Base-by-base conservation (phyloP, 306 rosid genomes). In the Begonia loranthoides region DNA sequence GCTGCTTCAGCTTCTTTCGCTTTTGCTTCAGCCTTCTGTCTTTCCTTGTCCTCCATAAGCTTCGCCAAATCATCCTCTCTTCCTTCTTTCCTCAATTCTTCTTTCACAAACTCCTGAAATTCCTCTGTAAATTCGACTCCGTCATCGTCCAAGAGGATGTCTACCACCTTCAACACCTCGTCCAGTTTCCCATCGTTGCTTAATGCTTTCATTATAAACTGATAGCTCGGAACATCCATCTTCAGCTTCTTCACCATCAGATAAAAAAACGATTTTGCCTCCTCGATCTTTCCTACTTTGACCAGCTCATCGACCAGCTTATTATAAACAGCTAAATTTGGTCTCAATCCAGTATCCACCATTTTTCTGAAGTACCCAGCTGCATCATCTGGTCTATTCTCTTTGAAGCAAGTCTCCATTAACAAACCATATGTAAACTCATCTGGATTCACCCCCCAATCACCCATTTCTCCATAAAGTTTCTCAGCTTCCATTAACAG, bases 1-100 rank as follows among this genome's bases (percentile, higher is more conserved):
- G 95, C 95, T 1, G 85, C 99, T 73, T 86, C 99, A 10, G 51
- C 67, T 67, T 86, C 99, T 80, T 80, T 86, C 1, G 99, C 99
- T 82, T 90, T 90, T 0, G 87, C 88, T 67, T 90, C 99, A 41
- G 99, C 95, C 69, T 78, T 86, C 79, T 57, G 70, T 72, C 94
- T 78, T 61, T 82, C 95, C 70, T 90, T 90, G 76, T 82, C 99
- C 69, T 90, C 99, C 75, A 86, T 83, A 55, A 86, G 66, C 64
- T 86, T 85, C 22, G 58, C 62, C 73, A 90, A 63, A 2, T 90
- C 94, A 13, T 74, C 99, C 59, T 86, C 99, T 56, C 87, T 79
- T 60, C 87, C 93, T 38, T 78, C 95, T 69, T 86, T 90, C 46
- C 86, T 76, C 60, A 86, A 76, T 81, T 73, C 76, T 33, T 56